Base-by-base conservation (phyloP, 2,329 filamentous ascomycete genomes). In the Metarhizium brunneum region DNA sequence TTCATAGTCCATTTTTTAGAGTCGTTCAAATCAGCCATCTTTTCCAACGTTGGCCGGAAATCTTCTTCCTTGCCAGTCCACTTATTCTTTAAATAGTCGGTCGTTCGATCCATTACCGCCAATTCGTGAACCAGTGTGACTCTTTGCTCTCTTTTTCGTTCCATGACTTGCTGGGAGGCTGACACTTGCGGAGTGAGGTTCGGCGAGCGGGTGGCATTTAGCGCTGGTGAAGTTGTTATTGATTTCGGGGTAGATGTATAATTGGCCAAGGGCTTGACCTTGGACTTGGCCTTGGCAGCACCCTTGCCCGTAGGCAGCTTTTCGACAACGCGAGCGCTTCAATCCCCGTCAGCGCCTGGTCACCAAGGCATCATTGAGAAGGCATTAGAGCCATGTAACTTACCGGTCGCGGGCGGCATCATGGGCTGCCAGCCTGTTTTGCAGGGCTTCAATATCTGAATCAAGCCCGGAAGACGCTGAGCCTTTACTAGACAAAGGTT, bases 101-200 rank as follows among this genome's bases (percentile, higher is more conserved):
- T 76, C 1, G 76, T 67, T 59, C 76, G 74, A 14, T 83, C 78
- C 56, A 74, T 70, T 6, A 79, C 75, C 36, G 83, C 83, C 20
- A 86, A 69, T 60, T 84, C 79, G 65, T 86, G 83, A 32, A 86
- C 80, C 20, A 86, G 71, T 29, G 78, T 72, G 55, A 68, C 72
- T 62, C 76, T 73, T 58, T 76, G 75, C 53, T 78, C 79, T 65
- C 82, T 82, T 45, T 77, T 76, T 61, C 77, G 73, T 62, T 81
- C 78, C 40, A 77, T 64, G 36, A 76, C 68, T 59, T 80, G 75
- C 58, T 82, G 76, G 1, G 79, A 77, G 18, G 78, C 72, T 11
- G 76, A 76, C 29, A 76, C 70, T 10, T 73, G 73, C 2, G 79
- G 75, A 4, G 76, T 77, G 13, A 77, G 65, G 2, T 76, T 73